Evolutionary conservation across 169 alveolate species (phyloP).

Genomic region (Cryptosporidium viatorum): DNA sequence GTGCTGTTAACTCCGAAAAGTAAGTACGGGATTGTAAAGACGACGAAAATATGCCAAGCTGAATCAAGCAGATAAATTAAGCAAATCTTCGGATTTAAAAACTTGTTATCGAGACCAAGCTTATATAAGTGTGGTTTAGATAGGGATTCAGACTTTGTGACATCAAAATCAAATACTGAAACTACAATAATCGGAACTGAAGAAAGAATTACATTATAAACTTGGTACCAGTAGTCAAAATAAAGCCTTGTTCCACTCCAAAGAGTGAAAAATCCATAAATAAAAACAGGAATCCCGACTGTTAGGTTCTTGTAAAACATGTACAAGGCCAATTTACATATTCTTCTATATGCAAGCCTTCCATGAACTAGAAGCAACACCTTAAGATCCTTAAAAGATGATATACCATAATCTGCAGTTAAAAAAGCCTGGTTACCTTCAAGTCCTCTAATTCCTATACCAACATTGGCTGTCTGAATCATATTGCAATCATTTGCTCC

Average conservation of each 20-base stretch:
- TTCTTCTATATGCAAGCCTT: conserved; percentile 91
- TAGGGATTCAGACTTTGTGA: conserved; percentile 78
- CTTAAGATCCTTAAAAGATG: conserved; percentile 83
- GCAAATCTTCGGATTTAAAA: conserved; percentile 80
- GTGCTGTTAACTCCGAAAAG: conserved; percentile 78
- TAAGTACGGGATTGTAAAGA: conserved; percentile 77
- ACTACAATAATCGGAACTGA: conserved; percentile 90
- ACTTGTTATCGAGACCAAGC: conserved; percentile 82
- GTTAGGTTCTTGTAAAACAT: conserved; percentile 96
- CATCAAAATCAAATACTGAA: conserved; percentile 86
- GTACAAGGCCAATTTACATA: conserved; percentile 93
- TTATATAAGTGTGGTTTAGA: conserved; percentile 82
- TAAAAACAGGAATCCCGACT: conserved; percentile 93
- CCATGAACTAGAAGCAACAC: conserved; percentile 90
- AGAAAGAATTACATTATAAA: conserved; percentile 95
- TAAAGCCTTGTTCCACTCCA: conserved; percentile 95
- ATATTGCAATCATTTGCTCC: conserved; percentile 99
- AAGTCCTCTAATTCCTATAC: conserved; percentile 96
- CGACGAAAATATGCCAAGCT: conserved; percentile 81
- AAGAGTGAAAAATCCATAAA: conserved; percentile 90
- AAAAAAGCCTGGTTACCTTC: conserved; percentile 96
- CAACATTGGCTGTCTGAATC: conserved; percentile 98
- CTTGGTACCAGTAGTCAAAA: conserved; percentile 93
- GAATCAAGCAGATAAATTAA: conserved; percentile 83
- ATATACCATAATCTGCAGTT: conserved; percentile 81